Conservation (phyloP, 2,329 filamentous ascomycete genomes). For the Ophiosphaerella narmari region DNA sequence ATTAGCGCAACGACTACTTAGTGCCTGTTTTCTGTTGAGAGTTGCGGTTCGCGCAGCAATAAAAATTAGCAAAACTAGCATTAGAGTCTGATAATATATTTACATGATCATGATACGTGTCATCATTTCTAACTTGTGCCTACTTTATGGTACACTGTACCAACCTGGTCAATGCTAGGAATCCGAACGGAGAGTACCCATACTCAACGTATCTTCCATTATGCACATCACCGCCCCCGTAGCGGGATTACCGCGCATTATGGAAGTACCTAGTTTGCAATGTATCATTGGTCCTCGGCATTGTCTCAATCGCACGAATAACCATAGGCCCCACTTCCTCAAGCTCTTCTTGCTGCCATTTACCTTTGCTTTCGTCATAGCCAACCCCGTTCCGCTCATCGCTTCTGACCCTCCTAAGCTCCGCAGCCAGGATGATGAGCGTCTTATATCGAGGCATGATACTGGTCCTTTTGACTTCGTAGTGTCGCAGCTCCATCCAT, state of each 20-base stretch:
- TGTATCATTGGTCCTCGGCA: slow-evolving; percentile 47
- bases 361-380: slow-evolving; percentile 20
- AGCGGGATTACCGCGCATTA: slow-evolving; percentile 3
- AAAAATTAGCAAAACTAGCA: too few species aligned
- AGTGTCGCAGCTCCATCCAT: slow-evolving; percentile 36
- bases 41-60: too few species aligned
- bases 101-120: too few species aligned
- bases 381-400: slow-evolving; percentile 40
- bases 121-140: too few species aligned
- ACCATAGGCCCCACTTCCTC: slow-evolving; percentile 46
- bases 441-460: slow-evolving; percentile 52
- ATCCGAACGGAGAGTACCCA: too few species aligned
- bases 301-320: slow-evolving; percentile 49
- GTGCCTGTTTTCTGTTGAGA: too few species aligned
- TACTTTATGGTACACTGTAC: not conserved
- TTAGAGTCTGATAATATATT: too few species aligned
- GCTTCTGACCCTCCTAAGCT: slow-evolving; percentile 40
- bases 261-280: slow-evolving; percentile 36
- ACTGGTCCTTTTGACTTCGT: slow-evolving; percentile 24
- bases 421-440: slow-evolving; percentile 48
- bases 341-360: slow-evolving; percentile 36
- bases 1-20: too few species aligned
- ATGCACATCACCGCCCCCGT: not conserved
- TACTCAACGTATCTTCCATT: too few species aligned
- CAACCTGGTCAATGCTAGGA: not conserved